Evolutionary conservation across 179 eudicot species (phyloP).

Genomic region (Corrigiola litoralis): DNA sequence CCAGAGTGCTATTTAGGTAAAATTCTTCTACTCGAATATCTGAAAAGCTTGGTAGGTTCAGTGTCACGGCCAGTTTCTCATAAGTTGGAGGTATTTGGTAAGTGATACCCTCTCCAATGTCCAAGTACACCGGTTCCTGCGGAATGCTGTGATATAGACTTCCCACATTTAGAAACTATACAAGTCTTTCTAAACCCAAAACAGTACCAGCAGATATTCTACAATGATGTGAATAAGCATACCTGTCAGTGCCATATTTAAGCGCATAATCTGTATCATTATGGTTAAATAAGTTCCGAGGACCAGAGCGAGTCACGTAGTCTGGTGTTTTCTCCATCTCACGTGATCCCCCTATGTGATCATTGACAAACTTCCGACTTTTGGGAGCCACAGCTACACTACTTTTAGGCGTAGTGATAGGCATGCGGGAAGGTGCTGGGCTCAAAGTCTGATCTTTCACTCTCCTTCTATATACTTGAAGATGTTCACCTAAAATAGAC

Average conservation of each 20-base stretch:
- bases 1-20: constrained; percentile 84
- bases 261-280: constrained; percentile 42
- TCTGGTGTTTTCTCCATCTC: constrained; percentile 56
- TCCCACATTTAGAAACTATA: constrained; percentile 14
- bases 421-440: constrained; percentile 52
- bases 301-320: constrained; percentile 27
- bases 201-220: background rate
- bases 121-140: constrained; percentile 67
- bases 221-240: constrained; percentile 20
- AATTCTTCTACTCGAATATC: constrained; percentile 76
- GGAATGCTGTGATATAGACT: constrained; percentile 41
- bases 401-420: constrained; percentile 39
- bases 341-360: constrained; percentile 38
- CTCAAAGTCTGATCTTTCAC: constrained; percentile 48
- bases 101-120: constrained; percentile 79
- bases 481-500: constrained; percentile 87
- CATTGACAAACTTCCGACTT: constrained; percentile 48
- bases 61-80: constrained; percentile 61
- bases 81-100: constrained; percentile 83
- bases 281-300: constrained; percentile 48
- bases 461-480: constrained; percentile 81
- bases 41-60: constrained; percentile 69
- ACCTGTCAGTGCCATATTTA: constrained; percentile 63
- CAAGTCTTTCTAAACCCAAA: background rate
- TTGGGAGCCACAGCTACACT: constrained; percentile 38